Conservation (phyloP, 2,329 filamentous ascomycete genomes). For the Fusarium nygamai region DNA sequence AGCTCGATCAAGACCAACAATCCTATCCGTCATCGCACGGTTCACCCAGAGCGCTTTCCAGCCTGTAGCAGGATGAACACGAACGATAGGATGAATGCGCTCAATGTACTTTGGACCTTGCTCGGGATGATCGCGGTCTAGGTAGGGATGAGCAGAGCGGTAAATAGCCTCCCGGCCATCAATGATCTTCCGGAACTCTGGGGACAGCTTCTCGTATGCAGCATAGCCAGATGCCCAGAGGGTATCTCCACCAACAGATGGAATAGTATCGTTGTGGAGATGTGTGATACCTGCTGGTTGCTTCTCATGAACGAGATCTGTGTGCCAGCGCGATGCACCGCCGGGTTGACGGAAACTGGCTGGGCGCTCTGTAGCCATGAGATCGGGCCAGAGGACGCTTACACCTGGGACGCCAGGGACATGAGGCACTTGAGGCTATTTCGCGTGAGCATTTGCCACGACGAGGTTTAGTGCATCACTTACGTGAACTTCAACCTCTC, state of each 20-base stretch:
- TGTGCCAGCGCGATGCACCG: conserved; percentile 75
- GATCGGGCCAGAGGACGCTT: conserved; percentile 75
- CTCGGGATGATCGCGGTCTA: conserved; percentile 69
- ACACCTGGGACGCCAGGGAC: conserved; percentile 74
- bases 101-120: conserved; percentile 74
- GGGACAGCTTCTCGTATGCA: conserved; percentile 78
- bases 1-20: conserved; percentile 73
- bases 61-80: conserved; percentile 76
- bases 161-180: conserved; percentile 74
- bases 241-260: conserved; percentile 73
- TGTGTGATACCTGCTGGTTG: conserved; percentile 78
- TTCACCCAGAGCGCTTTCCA: conserved; percentile 82
- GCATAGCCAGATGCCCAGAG: conserved; percentile 77
- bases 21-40: conserved; percentile 72
- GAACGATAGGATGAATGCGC: conserved; percentile 73
- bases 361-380: conserved; percentile 68
- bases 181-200: conserved; percentile 74
- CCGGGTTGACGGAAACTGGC: conserved; percentile 74
- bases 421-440: conserved; percentile 74
- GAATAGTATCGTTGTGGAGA: conserved; percentile 75
- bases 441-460: too few relatives aligned
- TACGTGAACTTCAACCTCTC: conserved; percentile 75
- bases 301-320: conserved; percentile 75
- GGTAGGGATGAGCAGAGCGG: conserved; percentile 71
- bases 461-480: conserved; percentile 33